Evolutionary conservation across 2,329 filamentous ascomycete genomes (phyloP).

Genomic region (Alternaria sp.): DNA sequence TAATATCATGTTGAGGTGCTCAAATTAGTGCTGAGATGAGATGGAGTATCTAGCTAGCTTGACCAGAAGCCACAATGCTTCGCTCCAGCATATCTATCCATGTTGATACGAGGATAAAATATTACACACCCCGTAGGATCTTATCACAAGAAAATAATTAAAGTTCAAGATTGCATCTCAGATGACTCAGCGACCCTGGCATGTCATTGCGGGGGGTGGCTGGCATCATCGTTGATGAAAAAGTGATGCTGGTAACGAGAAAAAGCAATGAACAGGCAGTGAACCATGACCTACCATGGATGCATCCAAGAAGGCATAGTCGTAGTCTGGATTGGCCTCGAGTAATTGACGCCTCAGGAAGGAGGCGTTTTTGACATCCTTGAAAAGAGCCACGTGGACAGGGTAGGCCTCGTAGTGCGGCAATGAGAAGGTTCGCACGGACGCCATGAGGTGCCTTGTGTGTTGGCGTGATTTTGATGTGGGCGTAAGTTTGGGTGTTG

Average conservation of each 20-base stretch:
- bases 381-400: conserved; percentile 79
- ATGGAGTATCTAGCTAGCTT: neutral
- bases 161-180: neutral
- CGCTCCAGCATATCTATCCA: neutral
- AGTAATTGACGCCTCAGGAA: conserved; percentile 85
- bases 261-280: conserved; percentile 11
- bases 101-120: neutral
- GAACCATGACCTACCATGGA: conserved; percentile 64
- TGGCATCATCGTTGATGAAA: neutral
- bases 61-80: neutral
- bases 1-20: neutral
- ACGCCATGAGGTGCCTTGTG: conserved; percentile 51
- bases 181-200: conserved; percentile 2
- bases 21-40: neutral
- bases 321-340: conserved; percentile 82
- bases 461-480: conserved; percentile 4
- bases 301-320: conserved; percentile 94
- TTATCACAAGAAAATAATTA: neutral
- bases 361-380: conserved; percentile 75
- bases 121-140: neutral
- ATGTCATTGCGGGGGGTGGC: neutral
- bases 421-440: conserved; percentile 72
- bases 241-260: neutral
- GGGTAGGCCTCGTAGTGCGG: conserved; percentile 77
- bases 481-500: conserved; percentile 10